phyloP scores from a whole-genome alignment of 2,329 filamentous ascomycete genomes.

The Proliferodiscus dingleyae region DNA sequence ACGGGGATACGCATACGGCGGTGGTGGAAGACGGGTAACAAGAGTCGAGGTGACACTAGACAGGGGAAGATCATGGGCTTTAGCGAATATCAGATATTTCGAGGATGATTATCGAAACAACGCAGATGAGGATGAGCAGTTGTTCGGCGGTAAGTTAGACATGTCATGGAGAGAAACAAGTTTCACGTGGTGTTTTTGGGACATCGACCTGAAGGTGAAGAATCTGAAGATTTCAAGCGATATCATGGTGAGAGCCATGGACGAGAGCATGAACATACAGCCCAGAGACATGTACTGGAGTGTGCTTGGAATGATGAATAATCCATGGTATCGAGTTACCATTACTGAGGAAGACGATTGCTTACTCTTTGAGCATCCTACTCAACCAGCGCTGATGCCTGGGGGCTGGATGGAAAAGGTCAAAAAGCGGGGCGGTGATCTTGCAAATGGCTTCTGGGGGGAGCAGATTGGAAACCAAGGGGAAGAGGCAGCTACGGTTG shows the following conservation, averaged over 20 bases:
- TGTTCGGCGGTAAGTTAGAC: constrained; percentile 75
- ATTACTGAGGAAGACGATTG: constrained; percentile 62
- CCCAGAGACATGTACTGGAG: constrained; percentile 96
- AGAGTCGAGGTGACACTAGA: constrained; percentile 80
- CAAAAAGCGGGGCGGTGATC: constrained; percentile 75
- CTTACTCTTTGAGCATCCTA: constrained; percentile 82
- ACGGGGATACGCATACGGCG: constrained; percentile 82
- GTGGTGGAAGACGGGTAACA: constrained; percentile 78
- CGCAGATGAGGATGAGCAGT: constrained; percentile 48
- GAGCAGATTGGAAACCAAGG: constrained; percentile 57
- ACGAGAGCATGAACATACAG: constrained; percentile 81
- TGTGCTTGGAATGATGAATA: constrained; percentile 96
- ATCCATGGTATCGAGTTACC: constrained; percentile 82
- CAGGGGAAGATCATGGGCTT: constrained; percentile 72
- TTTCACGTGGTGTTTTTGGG: constrained; percentile 95
- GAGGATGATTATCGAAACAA: constrained; percentile 77
- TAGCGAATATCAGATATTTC: constrained; percentile 74
- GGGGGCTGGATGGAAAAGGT: constrained; percentile 93
- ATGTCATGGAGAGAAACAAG: constrained; percentile 75
- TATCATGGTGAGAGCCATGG: constrained; percentile 81
- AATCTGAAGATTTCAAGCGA: constrained; percentile 63
- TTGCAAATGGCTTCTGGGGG: constrained; percentile 81
- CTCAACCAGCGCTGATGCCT: constrained; percentile 68
- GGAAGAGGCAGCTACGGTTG: constrained; percentile 40
- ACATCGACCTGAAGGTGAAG: constrained; percentile 58